A percentile compares a stretch with the other conserved stretches of the same genome.
These are phyloP conservation scores for Penicillium egyptiacum DNA, from an alignment of 495 filamentous ascomycete species.

Conservation along the genomic window DNA sequence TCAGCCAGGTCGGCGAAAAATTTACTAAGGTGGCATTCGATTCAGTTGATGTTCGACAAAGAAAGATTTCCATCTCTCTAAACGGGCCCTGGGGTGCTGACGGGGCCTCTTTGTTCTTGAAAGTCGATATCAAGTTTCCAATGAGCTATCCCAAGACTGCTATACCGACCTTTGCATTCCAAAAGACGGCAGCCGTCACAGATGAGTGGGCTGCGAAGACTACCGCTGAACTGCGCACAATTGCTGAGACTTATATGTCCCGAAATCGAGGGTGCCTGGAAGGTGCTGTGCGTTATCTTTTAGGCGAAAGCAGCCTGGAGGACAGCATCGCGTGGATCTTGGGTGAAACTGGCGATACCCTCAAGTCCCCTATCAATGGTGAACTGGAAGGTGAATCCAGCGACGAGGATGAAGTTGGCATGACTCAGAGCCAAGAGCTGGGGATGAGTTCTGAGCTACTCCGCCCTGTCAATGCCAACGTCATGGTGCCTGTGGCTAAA, in stretches of 20 bases:
- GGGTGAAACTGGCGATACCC: conserved; percentile 43
- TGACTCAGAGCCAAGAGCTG: conserved; percentile 52
- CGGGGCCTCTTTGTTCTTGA: conserved; percentile 69
- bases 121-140: conserved; percentile 78
- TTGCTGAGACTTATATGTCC: conserved; percentile 65
- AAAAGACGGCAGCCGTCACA: conserved; percentile 76
- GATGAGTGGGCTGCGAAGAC: conserved; percentile 65
- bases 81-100: conserved; percentile 83
- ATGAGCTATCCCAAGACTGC: conserved; percentile 67
- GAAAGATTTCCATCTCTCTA: conserved; percentile 71
- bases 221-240: conserved; percentile 64
- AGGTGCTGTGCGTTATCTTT: conserved; percentile 74
- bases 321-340: conserved; percentile 69
- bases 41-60: conserved; percentile 73
- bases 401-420: conserved; percentile 77
- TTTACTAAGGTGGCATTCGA: conserved; percentile 86
- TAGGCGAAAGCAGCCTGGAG: conserved; percentile 78
- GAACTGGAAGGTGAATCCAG: conserved; percentile 73
- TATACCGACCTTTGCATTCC: conserved; percentile 65
- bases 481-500: conserved; percentile 73
- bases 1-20: conserved; percentile 76
- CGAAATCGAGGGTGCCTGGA: conserved; percentile 78
- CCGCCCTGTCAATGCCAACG: conserved; percentile 63
- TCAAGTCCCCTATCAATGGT: conserved; percentile 53
- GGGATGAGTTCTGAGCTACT: conserved; percentile 55